phyloP scores from a whole-genome alignment of 2,329 filamentous ascomycete species.

The Cladosporium halotolerans region DNA sequence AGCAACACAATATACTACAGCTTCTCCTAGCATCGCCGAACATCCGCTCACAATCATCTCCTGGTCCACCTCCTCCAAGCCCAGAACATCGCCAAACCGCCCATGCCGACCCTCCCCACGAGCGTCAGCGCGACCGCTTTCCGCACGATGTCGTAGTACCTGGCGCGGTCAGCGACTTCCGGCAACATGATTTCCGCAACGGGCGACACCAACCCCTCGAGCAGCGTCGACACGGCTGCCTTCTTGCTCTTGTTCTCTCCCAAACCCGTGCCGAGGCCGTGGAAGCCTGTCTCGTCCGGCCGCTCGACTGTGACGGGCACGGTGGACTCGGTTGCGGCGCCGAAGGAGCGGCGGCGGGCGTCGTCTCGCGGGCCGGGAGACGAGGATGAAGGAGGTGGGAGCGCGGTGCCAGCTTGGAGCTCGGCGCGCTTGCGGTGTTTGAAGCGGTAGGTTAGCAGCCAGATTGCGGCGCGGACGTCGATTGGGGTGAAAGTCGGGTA shows the following conservation, averaged over 20 bases:
- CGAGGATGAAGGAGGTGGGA: slow-evolving; percentile 8
- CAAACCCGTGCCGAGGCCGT: slow-evolving; percentile 39
- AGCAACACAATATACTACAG: too few relatives aligned
- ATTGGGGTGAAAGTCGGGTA: slow-evolving; percentile 62
- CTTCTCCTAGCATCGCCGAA: neutral
- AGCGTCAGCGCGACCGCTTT: slow-evolving; percentile 41
- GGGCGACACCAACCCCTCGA: slow-evolving; percentile 39
- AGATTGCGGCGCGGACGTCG: slow-evolving; percentile 56
- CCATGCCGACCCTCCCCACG: slow-evolving; percentile 28
- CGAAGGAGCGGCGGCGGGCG: slow-evolving; percentile 3
- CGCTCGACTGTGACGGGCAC: slow-evolving; percentile 21
- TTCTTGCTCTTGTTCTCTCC: slow-evolving; percentile 30
- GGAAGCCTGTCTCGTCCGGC: slow-evolving; percentile 40
- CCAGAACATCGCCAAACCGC: slow-evolving; percentile 11
- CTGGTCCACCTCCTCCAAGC: slow-evolving; percentile 12
- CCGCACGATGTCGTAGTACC: slow-evolving; percentile 46
- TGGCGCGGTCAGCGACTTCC: slow-evolving; percentile 27
- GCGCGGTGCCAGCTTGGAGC: slow-evolving; percentile 25
- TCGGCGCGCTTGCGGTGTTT: slow-evolving; percentile 44
- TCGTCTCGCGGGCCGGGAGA: slow-evolving; percentile 1
- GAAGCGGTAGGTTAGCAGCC: slow-evolving; percentile 53
- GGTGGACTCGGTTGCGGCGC: slow-evolving; percentile 14
- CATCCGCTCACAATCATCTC: neutral
- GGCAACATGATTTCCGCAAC: slow-evolving; percentile 21
- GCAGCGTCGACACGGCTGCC: slow-evolving; percentile 42